Evolutionary conservation across 257 asterid genomes (phyloP).

Genomic region (Plantago elongata): DNA sequence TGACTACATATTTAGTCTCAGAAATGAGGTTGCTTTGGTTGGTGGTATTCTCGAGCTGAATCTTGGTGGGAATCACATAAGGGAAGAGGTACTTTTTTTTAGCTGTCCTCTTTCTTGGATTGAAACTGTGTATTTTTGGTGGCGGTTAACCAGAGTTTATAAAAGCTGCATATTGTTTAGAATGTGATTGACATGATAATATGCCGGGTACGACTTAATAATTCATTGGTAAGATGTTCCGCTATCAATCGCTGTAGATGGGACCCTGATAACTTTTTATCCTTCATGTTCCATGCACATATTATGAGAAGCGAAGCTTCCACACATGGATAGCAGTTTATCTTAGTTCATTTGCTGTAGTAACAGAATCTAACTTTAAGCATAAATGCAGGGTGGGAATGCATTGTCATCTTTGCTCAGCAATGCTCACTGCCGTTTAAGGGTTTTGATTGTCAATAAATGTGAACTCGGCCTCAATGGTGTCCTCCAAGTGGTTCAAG

Average conservation of each 20-base stretch:
- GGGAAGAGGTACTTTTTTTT: conserved; percentile 57
- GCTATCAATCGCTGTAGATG: too few species aligned
- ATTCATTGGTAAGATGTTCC: too few species aligned
- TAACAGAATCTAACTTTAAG: conserved; percentile 24
- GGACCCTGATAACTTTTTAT: not conserved
- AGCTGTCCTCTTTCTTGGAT: not conserved
- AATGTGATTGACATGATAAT: too few species aligned
- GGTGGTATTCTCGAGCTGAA: conserved; percentile 67
- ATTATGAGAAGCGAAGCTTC: not conserved
- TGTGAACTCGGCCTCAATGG: conserved; percentile 70
- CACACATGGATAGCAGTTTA: conserved; percentile 1
- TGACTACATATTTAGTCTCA: conserved; percentile 45
- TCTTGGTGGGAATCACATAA: conserved; percentile 74
- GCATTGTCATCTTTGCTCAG: conserved; percentile 59
- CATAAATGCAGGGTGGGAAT: conserved; percentile 55
- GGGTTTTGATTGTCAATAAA: conserved; percentile 53
- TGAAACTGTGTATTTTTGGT: conserved; percentile 1
- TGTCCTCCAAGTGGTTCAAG: conserved; percentile 41
- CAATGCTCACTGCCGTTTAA: conserved; percentile 52
- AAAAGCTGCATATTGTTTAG: not conserved
- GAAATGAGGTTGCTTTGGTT: conserved; percentile 43
- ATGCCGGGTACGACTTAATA: too few species aligned
- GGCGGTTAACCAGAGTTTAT: conserved; percentile 2
- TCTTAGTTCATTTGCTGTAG: conserved; percentile 6
- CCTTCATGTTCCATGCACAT: not conserved